These are phyloP conservation scores for Alternaria alternata DNA, from an alignment of 2,329 filamentous ascomycete species.

Conservation along the genomic window DNA sequence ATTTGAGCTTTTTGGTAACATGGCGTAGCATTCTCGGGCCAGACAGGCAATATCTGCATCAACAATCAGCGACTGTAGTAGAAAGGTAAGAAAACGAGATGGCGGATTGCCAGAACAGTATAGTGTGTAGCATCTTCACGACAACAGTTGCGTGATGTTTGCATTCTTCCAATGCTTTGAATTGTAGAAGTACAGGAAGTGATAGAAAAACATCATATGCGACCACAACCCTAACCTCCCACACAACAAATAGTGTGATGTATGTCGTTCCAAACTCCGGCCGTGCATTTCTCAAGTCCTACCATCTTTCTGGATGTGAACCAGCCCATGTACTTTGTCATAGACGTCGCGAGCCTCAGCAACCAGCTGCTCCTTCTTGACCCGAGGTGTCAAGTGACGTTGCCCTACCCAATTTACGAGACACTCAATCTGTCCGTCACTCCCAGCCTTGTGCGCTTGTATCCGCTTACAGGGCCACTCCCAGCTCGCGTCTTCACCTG, in stretches of 20 bases:
- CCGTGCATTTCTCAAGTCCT: too few species aligned
- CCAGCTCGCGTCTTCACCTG: slow-evolving; percentile 16
- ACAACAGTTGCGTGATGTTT: background rate
- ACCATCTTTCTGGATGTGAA: too few species aligned
- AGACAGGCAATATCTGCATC: background rate
- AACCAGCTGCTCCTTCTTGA: too few species aligned
- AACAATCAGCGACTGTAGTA: background rate
- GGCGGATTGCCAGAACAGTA: background rate
- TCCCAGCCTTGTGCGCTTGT: slow-evolving; percentile 13
- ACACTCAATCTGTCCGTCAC: background rate
- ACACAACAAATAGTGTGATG: background rate
- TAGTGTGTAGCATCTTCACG: background rate
- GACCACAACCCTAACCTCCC: background rate
- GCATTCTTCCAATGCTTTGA: background rate
- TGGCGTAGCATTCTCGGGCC: background rate
- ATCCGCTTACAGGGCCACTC: slow-evolving; percentile 28
- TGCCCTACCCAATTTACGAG: too few species aligned
- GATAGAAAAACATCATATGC: background rate
- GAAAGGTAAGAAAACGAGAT: background rate
- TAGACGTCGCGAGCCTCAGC: too few species aligned
- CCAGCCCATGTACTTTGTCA: too few species aligned
- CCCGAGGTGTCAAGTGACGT: too few species aligned
- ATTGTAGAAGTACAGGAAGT: background rate
- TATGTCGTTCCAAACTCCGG: too few species aligned
- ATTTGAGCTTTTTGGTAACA: background rate